Percentiles rank a stretch among this genome's conserved stretches.
Conservation (phyloP, 1,139 yeast species). For the Debaryomyces nepalensis region DNA sequence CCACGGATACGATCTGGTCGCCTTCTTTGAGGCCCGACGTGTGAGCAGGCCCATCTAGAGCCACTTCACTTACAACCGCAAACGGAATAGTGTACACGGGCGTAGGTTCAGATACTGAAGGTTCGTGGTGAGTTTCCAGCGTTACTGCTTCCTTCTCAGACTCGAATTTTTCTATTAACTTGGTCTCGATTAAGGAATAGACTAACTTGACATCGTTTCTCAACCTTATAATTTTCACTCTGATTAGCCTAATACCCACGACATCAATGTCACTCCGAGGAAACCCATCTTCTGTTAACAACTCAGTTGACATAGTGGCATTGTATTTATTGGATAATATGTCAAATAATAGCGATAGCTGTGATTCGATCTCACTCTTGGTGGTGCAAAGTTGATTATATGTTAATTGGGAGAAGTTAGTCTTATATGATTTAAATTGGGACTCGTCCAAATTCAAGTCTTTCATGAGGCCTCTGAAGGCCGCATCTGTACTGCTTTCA, state of each 20-base stretch:
- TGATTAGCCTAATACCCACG: slow-evolving; percentile 60
- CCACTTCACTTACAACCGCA: slow-evolving; percentile 57
- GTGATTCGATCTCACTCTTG: slow-evolving; percentile 39
- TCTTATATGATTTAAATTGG: slow-evolving; percentile 28
- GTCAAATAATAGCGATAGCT: slow-evolving; percentile 37
- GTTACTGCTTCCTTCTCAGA: background rate
- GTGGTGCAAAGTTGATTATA: slow-evolving; percentile 35
- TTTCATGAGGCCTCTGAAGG: slow-evolving; percentile 47
- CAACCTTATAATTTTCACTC: slow-evolving; percentile 68
- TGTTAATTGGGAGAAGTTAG: slow-evolving; percentile 25
- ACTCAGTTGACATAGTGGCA: slow-evolving; percentile 66
- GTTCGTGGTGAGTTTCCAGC: slow-evolving; percentile 1
- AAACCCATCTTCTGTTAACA: slow-evolving; percentile 75
- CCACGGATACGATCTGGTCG: slow-evolving; percentile 60
- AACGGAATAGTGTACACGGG: slow-evolving; percentile 50
- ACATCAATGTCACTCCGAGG: slow-evolving; percentile 88
- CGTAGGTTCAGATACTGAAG: background rate
- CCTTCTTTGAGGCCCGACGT: slow-evolving; percentile 43
- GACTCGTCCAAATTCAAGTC: slow-evolving; percentile 39
- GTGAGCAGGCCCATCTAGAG: slow-evolving; percentile 52
- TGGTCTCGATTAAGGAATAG: slow-evolving; percentile 50
- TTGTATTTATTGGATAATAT: slow-evolving; percentile 36
- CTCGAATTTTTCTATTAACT: slow-evolving; percentile 49
- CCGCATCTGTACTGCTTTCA: slow-evolving; percentile 23
- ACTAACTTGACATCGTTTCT: slow-evolving; percentile 68